phyloP scores from a whole-genome alignment of 192 early-diverging fungal genomes.

The Coemansia furcata region DNA sequence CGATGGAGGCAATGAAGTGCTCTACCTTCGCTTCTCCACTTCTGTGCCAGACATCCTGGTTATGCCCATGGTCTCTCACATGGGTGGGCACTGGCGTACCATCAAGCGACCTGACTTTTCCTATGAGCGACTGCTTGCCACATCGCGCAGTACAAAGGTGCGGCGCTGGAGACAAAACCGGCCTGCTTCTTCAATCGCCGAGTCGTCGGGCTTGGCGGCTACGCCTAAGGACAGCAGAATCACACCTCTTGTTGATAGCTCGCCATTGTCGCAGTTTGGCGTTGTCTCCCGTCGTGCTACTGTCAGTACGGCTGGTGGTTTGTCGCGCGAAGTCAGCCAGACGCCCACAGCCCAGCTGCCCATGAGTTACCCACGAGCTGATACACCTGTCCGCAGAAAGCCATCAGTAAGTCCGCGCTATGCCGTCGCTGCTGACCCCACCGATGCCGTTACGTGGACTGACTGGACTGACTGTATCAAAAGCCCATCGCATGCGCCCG shows the following conservation, averaged over 20 bases:
- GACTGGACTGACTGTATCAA: constrained; percentile 31
- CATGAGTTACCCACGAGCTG: background rate
- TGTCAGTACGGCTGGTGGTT: background rate
- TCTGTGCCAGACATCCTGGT: constrained; percentile 31
- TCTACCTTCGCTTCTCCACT: constrained; percentile 7
- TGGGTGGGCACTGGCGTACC: constrained; percentile 13
- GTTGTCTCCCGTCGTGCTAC: background rate
- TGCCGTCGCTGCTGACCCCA: background rate
- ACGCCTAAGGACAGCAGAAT: background rate
- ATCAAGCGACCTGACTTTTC: constrained; percentile 27
- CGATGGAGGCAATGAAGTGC: constrained; percentile 5
- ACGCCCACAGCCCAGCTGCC: background rate
- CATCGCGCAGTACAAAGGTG: constrained; percentile 29
- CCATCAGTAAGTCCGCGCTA: background rate
- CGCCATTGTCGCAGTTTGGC: background rate
- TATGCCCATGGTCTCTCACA: constrained; percentile 12
- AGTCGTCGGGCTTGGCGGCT: background rate
- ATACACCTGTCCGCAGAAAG: background rate
- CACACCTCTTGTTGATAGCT: background rate
- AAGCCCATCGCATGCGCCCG: background rate
- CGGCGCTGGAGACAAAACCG: constrained; percentile 13
- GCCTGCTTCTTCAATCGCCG: background rate
- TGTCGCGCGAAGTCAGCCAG: background rate
- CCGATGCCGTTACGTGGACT: constrained; percentile 13
- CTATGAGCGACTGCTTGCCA: constrained; percentile 29